Conservation (phyloP, 306 rosid species). For the Quercus variabilis region DNA sequence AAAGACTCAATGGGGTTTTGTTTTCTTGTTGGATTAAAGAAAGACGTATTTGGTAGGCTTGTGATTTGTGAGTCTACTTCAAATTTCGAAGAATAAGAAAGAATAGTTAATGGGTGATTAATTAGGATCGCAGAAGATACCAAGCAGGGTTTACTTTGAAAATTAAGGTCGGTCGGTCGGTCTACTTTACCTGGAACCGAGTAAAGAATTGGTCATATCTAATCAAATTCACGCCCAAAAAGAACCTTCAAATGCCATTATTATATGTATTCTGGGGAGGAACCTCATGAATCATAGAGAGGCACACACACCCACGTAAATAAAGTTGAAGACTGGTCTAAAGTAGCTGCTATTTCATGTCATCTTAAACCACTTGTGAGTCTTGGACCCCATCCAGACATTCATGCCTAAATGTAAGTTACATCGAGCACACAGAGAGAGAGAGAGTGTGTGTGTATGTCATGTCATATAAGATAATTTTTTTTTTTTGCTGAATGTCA, state of each 20-base stretch:
- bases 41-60: not conserved
- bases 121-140: not conserved
- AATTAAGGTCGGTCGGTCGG: not conserved
- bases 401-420: not conserved
- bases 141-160: slow-evolving; percentile 12
- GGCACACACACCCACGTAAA: not conserved
- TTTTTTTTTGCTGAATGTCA: too few species aligned
- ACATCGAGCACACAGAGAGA: not conserved
- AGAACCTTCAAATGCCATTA: slow-evolving; percentile 1
- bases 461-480: not conserved
- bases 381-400: not conserved
- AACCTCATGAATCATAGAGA: not conserved
- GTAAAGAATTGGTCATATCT: not conserved
- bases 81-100: not conserved
- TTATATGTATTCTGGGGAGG: not conserved
- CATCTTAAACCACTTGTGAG: not conserved
- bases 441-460: not conserved
- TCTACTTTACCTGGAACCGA: not conserved
- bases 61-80: not conserved
- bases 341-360: slow-evolving; percentile 2
- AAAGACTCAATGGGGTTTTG: not conserved
- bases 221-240: not conserved
- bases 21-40: not conserved
- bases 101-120: not conserved
- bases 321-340: not conserved